Conservation (phyloP, 331 rosid genomes). For the Quercus phellos region DNA sequence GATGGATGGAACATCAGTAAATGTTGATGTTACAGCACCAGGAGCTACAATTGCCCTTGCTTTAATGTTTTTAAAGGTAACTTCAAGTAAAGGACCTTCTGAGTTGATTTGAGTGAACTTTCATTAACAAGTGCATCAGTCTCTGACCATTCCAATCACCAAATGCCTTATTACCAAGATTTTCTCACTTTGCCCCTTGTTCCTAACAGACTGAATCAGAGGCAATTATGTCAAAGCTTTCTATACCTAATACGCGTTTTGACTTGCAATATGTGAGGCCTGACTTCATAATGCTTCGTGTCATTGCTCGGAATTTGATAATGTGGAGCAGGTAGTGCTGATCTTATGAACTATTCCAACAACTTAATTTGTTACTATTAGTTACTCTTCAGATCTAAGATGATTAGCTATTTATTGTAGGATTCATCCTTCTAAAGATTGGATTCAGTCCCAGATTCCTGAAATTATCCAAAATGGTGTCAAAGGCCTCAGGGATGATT, state of each 20-base stretch:
- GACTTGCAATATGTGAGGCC: constrained; percentile 97
- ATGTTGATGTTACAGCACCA: constrained; percentile 93
- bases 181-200: constrained; percentile 28
- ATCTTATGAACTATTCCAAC: constrained; percentile 15
- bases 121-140: neutral
- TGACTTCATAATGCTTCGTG: constrained; percentile 95
- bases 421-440: constrained; percentile 84
- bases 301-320: constrained; percentile 88
- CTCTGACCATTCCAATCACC: constrained; percentile 2
- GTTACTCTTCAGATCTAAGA: constrained; percentile 24
- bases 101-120: constrained; percentile 5
- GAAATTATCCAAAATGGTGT: constrained; percentile 63
- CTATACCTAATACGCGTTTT: constrained; percentile 73
- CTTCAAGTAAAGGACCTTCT: constrained; percentile 10
- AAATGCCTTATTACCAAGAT: constrained; percentile 8
- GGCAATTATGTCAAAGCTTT: constrained; percentile 76
- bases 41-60: constrained; percentile 94
- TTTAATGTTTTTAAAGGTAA: constrained; percentile 89
- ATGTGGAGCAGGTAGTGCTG: constrained; percentile 91
- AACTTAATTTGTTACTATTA: constrained; percentile 18
- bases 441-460: constrained; percentile 93
- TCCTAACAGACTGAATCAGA: constrained; percentile 77
- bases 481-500: constrained; percentile 62
- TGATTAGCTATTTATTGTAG: constrained; percentile 36
- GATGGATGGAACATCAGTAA: constrained; percentile 85